Evolutionary conservation across 148 eudicot species (phyloP).

Genomic region (Rhododendron ovatum): DNA sequence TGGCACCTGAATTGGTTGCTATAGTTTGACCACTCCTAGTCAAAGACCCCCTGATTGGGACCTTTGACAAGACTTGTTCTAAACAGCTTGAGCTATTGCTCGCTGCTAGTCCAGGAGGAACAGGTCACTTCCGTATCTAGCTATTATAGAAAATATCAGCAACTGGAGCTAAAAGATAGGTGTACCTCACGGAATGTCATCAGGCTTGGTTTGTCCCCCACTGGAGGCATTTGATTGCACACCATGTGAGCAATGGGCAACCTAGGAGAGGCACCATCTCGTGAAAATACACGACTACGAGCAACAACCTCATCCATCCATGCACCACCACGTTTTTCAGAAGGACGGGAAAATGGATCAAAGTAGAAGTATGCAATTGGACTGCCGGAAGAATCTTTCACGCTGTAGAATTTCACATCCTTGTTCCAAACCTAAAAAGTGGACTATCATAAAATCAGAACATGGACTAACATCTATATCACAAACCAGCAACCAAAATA

Average conservation of each 20-base stretch:
- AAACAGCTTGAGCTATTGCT: not conserved
- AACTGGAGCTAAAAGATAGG: not conserved
- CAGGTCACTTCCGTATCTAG: not conserved
- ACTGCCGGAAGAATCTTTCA: constrained; percentile 75
- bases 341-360: constrained; percentile 97
- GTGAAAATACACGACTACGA: constrained; percentile 82
- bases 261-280: constrained; percentile 67
- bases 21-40: not conserved
- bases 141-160: not conserved
- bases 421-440: constrained; percentile 74
- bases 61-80: not conserved
- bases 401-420: constrained; percentile 74
- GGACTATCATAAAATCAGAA: constrained; percentile 2
- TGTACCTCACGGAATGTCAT: constrained; percentile 97
- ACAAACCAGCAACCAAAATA: not conserved
- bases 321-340: constrained; percentile 96
- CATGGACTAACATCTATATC: constrained; percentile 21
- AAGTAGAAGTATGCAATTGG: constrained; percentile 88
- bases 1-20: not conserved
- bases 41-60: not conserved
- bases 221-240: constrained; percentile 98
- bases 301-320: constrained; percentile 98
- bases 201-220: constrained; percentile 93
- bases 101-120: not conserved
- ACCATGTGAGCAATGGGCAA: constrained; percentile 98